Evolutionary conservation across 164 flowering plant species (phyloP), one percentile per base, ranked within the genome.

Genomic region (Taxillus chinensis): DNA sequence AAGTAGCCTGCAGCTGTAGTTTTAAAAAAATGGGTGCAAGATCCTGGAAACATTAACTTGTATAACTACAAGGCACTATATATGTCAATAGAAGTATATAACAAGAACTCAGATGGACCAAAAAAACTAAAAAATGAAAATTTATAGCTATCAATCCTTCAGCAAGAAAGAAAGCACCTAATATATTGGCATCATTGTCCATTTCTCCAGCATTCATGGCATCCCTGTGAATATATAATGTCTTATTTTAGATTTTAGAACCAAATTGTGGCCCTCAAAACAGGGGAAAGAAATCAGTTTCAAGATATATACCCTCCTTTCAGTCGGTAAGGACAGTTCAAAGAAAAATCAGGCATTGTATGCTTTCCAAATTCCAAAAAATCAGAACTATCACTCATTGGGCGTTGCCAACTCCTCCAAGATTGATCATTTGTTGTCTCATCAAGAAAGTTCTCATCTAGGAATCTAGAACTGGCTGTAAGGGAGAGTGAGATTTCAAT

Each of bases 251-350:
- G 48, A 57, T 59, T 54, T 45, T 52, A 59, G 43, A 39, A 48
- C 10, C 51, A 45, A 8, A 11, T 58, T 43, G 37, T 13, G 52
- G 46, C 7, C 41, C 40, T 43, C 17, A 40, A 64, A 70, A 45
- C 14, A 54, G 6, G 55, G 46, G 46, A 64, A 61, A 59, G 41
- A 51, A 2, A 1, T 27, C 57, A 61, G 14, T 41, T 41, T 59
- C 41, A 14, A n/a, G 39, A 67, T 43, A 37, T 42, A 49, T 57
- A 84, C 87, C 84, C 75, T 66, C 57, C 69, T 59, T 67, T 65
- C 39, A 13, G 64, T 38, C 55, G 12, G 64, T 52, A 43, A 42
- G 71, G 42, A 55, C 66, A 65, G 45, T 74, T 75, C 70, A 70
- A 73, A 68, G 55, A 40, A 55, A 69, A 71, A 48, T 71, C 74